Evolutionary conservation across 768 basidiomycete species (phyloP).

Genomic region (Nidularia sp.): DNA sequence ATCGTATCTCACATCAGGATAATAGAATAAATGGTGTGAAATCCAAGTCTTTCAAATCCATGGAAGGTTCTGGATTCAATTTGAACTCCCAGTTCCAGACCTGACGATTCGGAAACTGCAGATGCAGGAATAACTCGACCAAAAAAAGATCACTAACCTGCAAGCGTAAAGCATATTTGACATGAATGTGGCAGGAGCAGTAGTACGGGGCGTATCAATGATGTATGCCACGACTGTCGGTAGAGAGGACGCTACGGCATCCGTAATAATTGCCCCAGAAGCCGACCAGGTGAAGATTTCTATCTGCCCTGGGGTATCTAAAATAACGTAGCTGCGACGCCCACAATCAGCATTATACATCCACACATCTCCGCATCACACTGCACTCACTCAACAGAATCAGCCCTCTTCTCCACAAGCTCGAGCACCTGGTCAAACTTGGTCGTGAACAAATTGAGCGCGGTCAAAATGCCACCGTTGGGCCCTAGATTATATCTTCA

Average conservation of each 20-base stretch:
- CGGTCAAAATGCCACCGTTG: slow-evolving; percentile 96
- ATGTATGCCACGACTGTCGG: slow-evolving; percentile 96
- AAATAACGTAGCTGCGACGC: slow-evolving; percentile 73
- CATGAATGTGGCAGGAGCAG: slow-evolving; percentile 97
- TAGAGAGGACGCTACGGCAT: slow-evolving; percentile 88
- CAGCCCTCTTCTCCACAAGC: slow-evolving; percentile 87
- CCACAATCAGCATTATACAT: slow-evolving; percentile 1
- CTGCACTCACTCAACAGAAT: slow-evolving; percentile 74
- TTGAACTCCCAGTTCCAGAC: too few relatives aligned
- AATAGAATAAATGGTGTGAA: neutral
- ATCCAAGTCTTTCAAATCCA: too few relatives aligned
- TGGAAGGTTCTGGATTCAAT: too few relatives aligned
- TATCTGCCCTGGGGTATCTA: slow-evolving; percentile 98
- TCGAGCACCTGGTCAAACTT: slow-evolving; percentile 97
- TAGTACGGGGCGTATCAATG: slow-evolving; percentile 94
- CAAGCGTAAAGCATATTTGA: slow-evolving; percentile 99
- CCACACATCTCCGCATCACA: neutral
- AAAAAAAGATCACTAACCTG: slow-evolving; percentile 49
- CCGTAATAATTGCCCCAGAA: slow-evolving; percentile 97
- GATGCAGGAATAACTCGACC: neutral
- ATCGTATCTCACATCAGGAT: too few relatives aligned
- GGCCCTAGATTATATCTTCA: slow-evolving; percentile 95
- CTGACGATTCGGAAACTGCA: too few relatives aligned
- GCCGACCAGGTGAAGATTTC: slow-evolving; percentile 99
- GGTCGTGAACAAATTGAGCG: slow-evolving; percentile 95